Evolutionary conservation across 176 grass and related monocot species (phyloP), one percentile per base, ranked within the genome.

Genomic region (Rhynchospora tenuis): DNA sequence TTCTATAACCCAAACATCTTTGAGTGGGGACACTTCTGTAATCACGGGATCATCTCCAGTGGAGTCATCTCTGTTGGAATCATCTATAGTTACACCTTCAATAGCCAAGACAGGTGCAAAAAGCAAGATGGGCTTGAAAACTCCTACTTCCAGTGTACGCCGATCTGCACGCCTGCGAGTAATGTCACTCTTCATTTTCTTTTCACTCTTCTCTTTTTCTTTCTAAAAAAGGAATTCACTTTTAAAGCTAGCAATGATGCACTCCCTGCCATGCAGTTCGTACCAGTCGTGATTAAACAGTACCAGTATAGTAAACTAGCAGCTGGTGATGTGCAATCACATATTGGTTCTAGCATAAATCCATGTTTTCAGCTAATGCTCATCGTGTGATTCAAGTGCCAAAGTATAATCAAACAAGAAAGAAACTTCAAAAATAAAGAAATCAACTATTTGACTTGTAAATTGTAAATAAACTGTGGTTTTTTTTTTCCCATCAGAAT

Each of bases 91-190:
- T 17, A 80, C 81, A 20, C 58, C 79, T 66, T 91, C 89, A 83
- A 52, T 82, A 45, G 78, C 83, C 61, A 90, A 80, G 50, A 85
- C 38, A 84, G 88, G 72, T 42, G 78, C 87, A 79, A 87, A 64
- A 63, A 70, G 16, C 59, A 64, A 27, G n/a, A 91, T 88, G 48
- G 85, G 80, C 83, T 31, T 45, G 20, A 66, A 78, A 83, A 26
- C 50, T 84, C 54, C 5, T 84, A 10, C 59, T 68, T 87, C 79
- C 47, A 76, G 52, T 56, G 50, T 76, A 0, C 84, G 88, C 1
- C 82, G 73, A 6, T 92, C 91, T 61, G 69, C 88, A 59, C 90
- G 80, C 42, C 58, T 90, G 15, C 56, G 5, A 12, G 92, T 94
- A 89, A 88, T 88, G 24, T 29, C 50, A 11, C 50, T 77, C 24